Base-by-base conservation (phyloP, 352 stramenopile species). In the Pythium aquatile region DNA sequence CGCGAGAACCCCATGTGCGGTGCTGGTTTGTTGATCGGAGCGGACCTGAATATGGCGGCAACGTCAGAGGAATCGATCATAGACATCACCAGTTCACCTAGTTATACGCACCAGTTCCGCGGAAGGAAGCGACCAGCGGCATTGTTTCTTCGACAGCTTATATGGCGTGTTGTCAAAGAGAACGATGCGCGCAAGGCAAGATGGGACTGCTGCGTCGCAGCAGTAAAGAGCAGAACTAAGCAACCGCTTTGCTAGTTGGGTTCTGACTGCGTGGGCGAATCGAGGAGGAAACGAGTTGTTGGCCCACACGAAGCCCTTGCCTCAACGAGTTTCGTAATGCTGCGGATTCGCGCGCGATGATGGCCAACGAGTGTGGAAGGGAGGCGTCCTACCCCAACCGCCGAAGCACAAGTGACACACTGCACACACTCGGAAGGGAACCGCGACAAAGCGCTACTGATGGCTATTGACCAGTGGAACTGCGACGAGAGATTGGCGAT, bases 91-190 rank as follows among this genome's bases (percentile, higher is more conserved):
- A 58, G 17, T 13, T 11, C 28, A n/a, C 16, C 30, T n/a, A 24
- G 49, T 40, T 20, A 14, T 39, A 48, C 54, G 37, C 37, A 70
- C 64, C 64, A 48, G 61, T 48, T 24, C 64, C 64, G 16, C 64
- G 64, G 53, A 70, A 70, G 0, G 64, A 70, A 30, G 65, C 64
- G 17, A 37, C 46, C 3, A 70, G 26, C 3, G 64, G 64, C 64
- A 70, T 70, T 13, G 44, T 17, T 58, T 26, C 20, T 52, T 32
- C n/a, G 28, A 35, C 44, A 51, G 44, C 24, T 5, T 24, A 17
- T 33, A 39, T 55, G n/a, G 44, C 44, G n/a, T 51, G 44, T 51
- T 51, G 17, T 51, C 20, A 20, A 51, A 51, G 20, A 29, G 6
- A 29, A 30, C 3, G n/a, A 14, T 51, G 29, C 44, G 44, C 44